Percentiles rank a stretch among this genome's conserved stretches.
phyloP scores from a whole-genome alignment of 768 basidiomycete species.

The Suillus luteus region DNA sequence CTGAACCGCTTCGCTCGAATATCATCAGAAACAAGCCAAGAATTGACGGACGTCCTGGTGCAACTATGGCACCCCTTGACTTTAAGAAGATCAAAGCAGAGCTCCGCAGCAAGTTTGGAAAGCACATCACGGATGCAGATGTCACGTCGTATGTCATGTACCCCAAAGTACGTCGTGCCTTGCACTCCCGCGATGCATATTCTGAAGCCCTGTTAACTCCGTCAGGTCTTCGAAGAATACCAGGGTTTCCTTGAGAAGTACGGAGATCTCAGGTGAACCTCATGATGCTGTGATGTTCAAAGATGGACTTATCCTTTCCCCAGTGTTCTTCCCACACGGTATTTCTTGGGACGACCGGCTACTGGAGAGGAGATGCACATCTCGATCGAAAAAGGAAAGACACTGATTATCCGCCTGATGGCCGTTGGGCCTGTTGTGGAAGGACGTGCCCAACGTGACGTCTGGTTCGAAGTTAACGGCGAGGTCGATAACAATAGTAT shows the following conservation, averaged over 20 bases:
- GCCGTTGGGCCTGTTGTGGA: slow-evolving; percentile 93
- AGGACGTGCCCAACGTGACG: slow-evolving; percentile 89
- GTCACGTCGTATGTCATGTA: slow-evolving; percentile 98
- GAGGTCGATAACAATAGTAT: slow-evolving; percentile 54
- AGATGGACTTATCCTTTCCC: slow-evolving; percentile 21
- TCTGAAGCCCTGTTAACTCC: slow-evolving; percentile 18
- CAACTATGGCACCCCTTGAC: slow-evolving; percentile 83
- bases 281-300: slow-evolving; percentile 9
- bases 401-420: slow-evolving; percentile 93
- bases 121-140: slow-evolving; percentile 91
- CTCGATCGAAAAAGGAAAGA: slow-evolving; percentile 95
- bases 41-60: slow-evolving; percentile 93
- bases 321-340: slow-evolving; percentile 93
- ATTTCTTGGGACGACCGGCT: slow-evolving; percentile 92
- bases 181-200: slow-evolving; percentile 11
- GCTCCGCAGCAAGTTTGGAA: slow-evolving; percentile 90
- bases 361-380: slow-evolving; percentile 97
- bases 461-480: slow-evolving; percentile 98
- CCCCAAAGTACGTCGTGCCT: slow-evolving; percentile 68
- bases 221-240: slow-evolving; percentile 94
- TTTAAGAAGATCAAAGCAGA: slow-evolving; percentile 97
- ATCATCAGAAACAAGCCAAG: slow-evolving; percentile 93
- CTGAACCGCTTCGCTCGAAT: slow-evolving; percentile 88
- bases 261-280: slow-evolving; percentile 80
- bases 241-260: slow-evolving; percentile 94